Evolutionary conservation across 1,284 basidiomycete species (phyloP), one percentile per base, ranked within the genome.

Genomic region (Sanghuangporus sanghuang): DNA sequence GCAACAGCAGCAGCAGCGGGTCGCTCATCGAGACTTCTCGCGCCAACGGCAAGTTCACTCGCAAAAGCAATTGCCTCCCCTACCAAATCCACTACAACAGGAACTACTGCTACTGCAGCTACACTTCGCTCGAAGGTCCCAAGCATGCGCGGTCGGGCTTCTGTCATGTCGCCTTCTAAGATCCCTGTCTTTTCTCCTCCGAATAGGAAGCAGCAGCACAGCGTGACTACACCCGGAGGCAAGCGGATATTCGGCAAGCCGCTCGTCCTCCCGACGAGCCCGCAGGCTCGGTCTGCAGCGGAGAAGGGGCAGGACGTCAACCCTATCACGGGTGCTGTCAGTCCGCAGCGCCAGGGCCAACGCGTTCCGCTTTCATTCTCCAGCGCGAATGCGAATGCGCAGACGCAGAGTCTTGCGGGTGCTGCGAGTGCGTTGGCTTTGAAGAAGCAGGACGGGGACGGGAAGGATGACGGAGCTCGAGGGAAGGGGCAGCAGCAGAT

Each of bases 31-130:
- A 82, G 86, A 23, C 76, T 92, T 14, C 75, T 85, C 59, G 87
- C 88, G 0, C 89, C 89, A 0, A 92, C 90, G 0, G 89, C 86
- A 2, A 89, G 89, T 68, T 92, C 90, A 0, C 76, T 92, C 32
- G 90, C 90, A 2, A 90, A 86, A 75, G 75, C 70, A 66, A 77
- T 68, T 23, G 58, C 65, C 42, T 59, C 67, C 60, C 68, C n/a
- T 21, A 62, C 48, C 53, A 62, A 16, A 18, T 58, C 62, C 46
- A 27, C 57, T 38, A 42, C 38, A 36, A 68, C 50, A 11, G 27
- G 27, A 32, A 32, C 3, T 69, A 71, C 46, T 46, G 58, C 42
- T 6, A 66, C 68, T 8, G 66, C 69, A 39, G 64, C 70, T 0
- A 74, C 73, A 1, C 78, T 73, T 1, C 69, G 68, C 6, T 66